Conservation (phyloP, 495 filamentous ascomycete genomes). For the Penicillium flavigenum region DNA sequence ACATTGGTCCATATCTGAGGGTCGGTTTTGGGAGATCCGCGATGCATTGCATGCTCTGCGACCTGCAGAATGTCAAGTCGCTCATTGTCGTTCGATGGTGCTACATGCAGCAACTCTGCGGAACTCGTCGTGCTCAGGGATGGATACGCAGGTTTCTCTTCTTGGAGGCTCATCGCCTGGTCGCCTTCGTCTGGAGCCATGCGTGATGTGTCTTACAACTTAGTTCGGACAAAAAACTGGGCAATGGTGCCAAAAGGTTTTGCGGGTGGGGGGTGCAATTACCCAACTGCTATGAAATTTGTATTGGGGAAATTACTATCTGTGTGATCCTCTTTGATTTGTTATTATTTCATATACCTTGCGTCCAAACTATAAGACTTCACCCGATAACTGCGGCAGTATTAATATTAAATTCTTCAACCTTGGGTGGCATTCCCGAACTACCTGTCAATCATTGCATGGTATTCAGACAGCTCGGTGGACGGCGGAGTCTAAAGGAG, state of each 20-base stretch:
- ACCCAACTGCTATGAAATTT: not conserved
- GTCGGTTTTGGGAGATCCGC: not conserved
- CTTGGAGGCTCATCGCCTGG: not conserved
- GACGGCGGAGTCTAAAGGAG: too few relatives aligned
- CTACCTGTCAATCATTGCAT: too few relatives aligned
- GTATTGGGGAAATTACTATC: not conserved
- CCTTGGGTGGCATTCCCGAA: too few relatives aligned
- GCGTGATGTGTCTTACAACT: not conserved
- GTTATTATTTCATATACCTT: not conserved
- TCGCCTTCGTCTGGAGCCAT: not conserved
- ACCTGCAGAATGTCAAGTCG: not conserved
- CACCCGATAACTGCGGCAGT: too few relatives aligned
- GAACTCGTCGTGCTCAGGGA: not conserved
- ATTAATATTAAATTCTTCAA: too few relatives aligned
- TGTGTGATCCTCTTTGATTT: not conserved
- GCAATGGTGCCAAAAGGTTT: not conserved
- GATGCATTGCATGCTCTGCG: not conserved
- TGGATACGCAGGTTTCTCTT: not conserved
- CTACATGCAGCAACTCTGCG: not conserved
- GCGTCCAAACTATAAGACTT: not conserved
- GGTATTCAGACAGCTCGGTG: too few relatives aligned
- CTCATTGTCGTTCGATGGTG: not conserved
- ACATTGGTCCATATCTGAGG: not conserved
- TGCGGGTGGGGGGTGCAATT: not conserved
- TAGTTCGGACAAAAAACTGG: not conserved